These are phyloP conservation scores for Ascochyta viciae-villosae DNA, from an alignment of 2,329 filamentous ascomycete genomes.

Conservation along the genomic window DNA sequence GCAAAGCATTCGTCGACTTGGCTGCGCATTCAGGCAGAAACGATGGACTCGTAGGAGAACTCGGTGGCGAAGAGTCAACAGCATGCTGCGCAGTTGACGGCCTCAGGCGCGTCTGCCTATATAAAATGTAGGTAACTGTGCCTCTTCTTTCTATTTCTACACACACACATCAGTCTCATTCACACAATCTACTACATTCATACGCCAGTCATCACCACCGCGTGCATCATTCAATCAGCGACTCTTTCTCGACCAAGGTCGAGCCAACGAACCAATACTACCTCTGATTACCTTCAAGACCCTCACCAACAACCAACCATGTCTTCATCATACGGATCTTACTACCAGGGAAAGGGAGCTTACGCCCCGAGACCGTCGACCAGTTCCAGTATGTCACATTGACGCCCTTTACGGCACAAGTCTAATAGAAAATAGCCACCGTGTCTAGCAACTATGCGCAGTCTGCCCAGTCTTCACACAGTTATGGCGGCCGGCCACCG, in stretches of 20 bases:
- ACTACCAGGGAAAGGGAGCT: slow-evolving; percentile 3
- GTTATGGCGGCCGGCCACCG: slow-evolving; percentile 4
- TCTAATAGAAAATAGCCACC: slow-evolving; percentile 6
- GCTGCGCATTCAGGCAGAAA: slow-evolving; percentile 12
- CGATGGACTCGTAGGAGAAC: slow-evolving; percentile 1
- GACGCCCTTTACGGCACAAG: not conserved
- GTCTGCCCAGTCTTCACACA: slow-evolving; percentile 5
- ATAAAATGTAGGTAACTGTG: not conserved
- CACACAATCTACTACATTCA: not conserved
- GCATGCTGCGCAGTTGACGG: not conserved
- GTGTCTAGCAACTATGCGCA: slow-evolving; percentile 5
- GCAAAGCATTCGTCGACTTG: not conserved
- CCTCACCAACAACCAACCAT: slow-evolving; percentile 6
- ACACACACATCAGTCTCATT: not conserved
- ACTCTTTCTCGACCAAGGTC: not conserved
- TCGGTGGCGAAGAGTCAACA: not conserved
- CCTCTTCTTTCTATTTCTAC: not conserved
- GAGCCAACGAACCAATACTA: not conserved
- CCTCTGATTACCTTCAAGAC: not conserved
- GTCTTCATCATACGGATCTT: slow-evolving; percentile 2
- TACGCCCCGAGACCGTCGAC: not conserved
- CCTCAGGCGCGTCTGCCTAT: slow-evolving; percentile 13
- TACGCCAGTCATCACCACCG: not conserved
- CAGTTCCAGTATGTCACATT: slow-evolving; percentile 3
- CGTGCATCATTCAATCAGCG: not conserved